A percentile compares a stretch with the other conserved stretches of the same genome.
Conservation (phyloP, 768 basidiomycete genomes). For the Naganishia kalamii region DNA sequence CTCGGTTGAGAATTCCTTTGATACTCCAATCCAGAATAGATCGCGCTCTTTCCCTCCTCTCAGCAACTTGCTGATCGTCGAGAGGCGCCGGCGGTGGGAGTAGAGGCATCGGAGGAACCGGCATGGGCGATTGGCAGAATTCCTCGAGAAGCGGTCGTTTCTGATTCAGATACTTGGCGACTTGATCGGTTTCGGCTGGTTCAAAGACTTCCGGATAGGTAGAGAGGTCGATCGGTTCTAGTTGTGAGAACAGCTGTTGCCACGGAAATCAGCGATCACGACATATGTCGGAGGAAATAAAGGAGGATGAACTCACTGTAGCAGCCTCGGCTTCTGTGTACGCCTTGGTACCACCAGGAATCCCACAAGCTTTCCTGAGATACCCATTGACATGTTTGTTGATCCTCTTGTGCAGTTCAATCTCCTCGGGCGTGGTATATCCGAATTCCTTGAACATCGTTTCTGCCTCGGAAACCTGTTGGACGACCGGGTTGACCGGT, state of each 20-base stretch:
- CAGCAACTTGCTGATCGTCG: neutral
- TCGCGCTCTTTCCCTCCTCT: neutral
- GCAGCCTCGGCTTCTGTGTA: neutral
- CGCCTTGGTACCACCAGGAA: neutral
- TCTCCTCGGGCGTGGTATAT: neutral
- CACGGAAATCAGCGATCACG: too few relatives aligned
- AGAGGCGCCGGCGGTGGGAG: neutral
- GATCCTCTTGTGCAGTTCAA: neutral
- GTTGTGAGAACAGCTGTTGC: neutral
- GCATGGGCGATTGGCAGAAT: neutral
- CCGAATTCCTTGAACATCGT: neutral
- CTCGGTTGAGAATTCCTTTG: neutral
- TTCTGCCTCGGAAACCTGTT: too few relatives aligned
- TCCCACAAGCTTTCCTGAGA: neutral
- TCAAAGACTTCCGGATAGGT: conserved; percentile 11
- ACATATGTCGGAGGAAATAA: too few relatives aligned
- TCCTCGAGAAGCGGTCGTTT: neutral
- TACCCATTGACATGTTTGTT: conserved; percentile 8
- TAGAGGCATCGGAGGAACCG: neutral
- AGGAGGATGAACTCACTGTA: neutral
- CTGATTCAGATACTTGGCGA: conserved; percentile 8
- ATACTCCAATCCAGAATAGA: neutral
- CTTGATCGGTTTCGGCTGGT: conserved; percentile 1
- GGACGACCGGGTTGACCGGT: neutral
- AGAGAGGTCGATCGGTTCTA: neutral